Conservation (phyloP, 2,329 filamentous ascomycete genomes). For the Phyllosticta citriasiana region DNA sequence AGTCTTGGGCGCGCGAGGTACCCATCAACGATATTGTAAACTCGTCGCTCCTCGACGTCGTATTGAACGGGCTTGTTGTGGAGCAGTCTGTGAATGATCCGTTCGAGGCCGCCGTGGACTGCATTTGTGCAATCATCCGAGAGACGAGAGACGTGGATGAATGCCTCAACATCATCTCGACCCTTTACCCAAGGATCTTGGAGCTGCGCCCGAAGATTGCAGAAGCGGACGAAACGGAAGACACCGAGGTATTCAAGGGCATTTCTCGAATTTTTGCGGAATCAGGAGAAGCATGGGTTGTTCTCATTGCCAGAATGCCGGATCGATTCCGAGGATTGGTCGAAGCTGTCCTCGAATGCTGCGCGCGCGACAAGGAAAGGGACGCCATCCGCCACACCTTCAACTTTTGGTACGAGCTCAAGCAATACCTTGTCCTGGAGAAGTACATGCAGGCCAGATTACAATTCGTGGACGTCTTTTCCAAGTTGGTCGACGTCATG, state of each 20-base stretch:
- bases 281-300: conserved; percentile 88
- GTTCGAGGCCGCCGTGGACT: conserved; percentile 83
- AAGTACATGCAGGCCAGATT: conserved; percentile 75
- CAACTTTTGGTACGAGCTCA: conserved; percentile 96
- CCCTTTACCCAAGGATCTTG: conserved; percentile 72
- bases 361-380: conserved; percentile 72
- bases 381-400: conserved; percentile 93
- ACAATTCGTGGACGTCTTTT: conserved; percentile 70
- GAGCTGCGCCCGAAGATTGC: conserved; percentile 66
- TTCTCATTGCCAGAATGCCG: conserved; percentile 79
- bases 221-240: conserved; percentile 67
- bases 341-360: conserved; percentile 86
- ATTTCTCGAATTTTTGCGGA: conserved; percentile 86
- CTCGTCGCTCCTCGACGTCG: conserved; percentile 71
- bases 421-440: conserved; percentile 88
- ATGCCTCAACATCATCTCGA: conserved; percentile 68
- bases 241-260: conserved; percentile 76
- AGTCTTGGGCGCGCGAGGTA: conserved; percentile 92
- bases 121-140: conserved; percentile 79
- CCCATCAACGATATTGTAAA: conserved; percentile 73
- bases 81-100: conserved; percentile 54
- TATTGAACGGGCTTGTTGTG: conserved; percentile 58
- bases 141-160: conserved; percentile 94
- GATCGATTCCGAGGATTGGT: conserved; percentile 74
- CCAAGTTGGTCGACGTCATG: conserved; percentile 84